Base-by-base conservation (phyloP, 176 grass and related monocot species). In the Ensete ventricosum region DNA sequence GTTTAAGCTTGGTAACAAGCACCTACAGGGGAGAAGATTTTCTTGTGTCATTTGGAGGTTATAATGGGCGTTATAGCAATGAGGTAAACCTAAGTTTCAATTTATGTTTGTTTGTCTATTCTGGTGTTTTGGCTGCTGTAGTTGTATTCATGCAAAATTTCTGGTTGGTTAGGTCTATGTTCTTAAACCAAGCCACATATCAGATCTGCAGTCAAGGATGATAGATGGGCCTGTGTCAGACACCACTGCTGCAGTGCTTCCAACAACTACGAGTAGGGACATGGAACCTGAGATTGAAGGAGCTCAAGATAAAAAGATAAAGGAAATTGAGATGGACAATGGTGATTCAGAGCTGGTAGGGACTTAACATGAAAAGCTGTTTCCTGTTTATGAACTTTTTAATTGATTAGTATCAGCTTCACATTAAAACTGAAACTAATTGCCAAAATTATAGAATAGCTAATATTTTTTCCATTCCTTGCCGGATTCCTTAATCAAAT, bases 11-110 rank as follows among this genome's bases (percentile, higher is more conserved):
- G 79, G 81, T 95, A 51, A 72, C 75, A 75, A 88, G 83, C 76
- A 89, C 86, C 22, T 89, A 94, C 76, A 89, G 74, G n/a, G 81
- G 88, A 75, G 87, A 95, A 77, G 88, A 91, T 83, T 99, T 88
- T 84, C 91, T 99, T 67, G 82, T 99, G 67, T 94, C 91, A 25
- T 99, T 99, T 84, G 95, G 96, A 82, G 96, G 96, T 84, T 99
- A 99, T 75, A 99, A 95, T 83, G 96, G 96, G 52, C 83, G 84
- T 50, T 99, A 99, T 80, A 99, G 74, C 83, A 95, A 94, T 27
- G 91, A 94, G 86, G 95, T 98, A 84, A 43, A 43, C 34, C 34
- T 43, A 43, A 84, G 64, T 62, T 69, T 82, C 83, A 62, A 72
- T 24, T 19, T 52, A 8, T 81, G 5, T 49, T 55, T 8, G 1